A percentile compares a stretch with the other conserved stretches of the same genome.
Evolutionary conservation across 1,284 basidiomycete species (phyloP).

Genomic region (Takashimella koratensis): DNA sequence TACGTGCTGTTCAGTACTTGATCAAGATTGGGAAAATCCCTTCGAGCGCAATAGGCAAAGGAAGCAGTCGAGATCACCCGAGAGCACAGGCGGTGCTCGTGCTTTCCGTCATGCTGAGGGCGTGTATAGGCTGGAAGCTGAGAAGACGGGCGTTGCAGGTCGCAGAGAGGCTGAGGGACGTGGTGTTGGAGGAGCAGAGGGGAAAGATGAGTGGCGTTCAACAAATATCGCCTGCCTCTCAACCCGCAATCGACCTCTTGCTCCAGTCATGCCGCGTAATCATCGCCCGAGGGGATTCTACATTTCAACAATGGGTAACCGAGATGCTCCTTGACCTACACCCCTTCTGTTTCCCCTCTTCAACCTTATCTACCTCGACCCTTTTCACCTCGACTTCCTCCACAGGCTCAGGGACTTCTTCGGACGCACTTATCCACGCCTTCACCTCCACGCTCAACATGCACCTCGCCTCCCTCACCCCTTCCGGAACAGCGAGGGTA

Average conservation of each 20-base stretch:
- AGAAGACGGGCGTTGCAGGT: constrained; percentile 9
- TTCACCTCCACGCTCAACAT: too few relatives aligned
- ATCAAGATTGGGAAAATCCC: constrained; percentile 20
- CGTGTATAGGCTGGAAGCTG: constrained; percentile 12
- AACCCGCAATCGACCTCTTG: constrained; percentile 8
- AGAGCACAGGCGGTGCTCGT: constrained; percentile 14
- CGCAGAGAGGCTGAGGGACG: too few relatives aligned
- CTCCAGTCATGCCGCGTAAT: constrained; percentile 7
- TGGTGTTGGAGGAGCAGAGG: constrained; percentile 6
- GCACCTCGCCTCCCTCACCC: neutral
- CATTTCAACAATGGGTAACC: constrained; percentile 3
- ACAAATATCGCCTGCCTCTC: neutral
- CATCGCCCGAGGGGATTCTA: neutral
- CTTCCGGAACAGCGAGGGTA: neutral
- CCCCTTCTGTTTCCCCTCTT: neutral
- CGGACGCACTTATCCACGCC: too few relatives aligned
- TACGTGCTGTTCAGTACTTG: constrained; percentile 19
- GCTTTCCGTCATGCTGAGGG: constrained; percentile 12
- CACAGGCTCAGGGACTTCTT: too few relatives aligned
- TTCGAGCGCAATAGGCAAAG: constrained; percentile 3
- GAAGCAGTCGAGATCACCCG: constrained; percentile 7
- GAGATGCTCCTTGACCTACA: constrained; percentile 10
- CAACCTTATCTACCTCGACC: neutral
- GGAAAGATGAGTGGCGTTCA: neutral
- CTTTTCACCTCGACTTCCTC: neutral